Percentiles rank a stretch among this genome's conserved stretches.
Conservation (phyloP, 805 yeast genomes). For the Nakazawaea ishiwadae region DNA sequence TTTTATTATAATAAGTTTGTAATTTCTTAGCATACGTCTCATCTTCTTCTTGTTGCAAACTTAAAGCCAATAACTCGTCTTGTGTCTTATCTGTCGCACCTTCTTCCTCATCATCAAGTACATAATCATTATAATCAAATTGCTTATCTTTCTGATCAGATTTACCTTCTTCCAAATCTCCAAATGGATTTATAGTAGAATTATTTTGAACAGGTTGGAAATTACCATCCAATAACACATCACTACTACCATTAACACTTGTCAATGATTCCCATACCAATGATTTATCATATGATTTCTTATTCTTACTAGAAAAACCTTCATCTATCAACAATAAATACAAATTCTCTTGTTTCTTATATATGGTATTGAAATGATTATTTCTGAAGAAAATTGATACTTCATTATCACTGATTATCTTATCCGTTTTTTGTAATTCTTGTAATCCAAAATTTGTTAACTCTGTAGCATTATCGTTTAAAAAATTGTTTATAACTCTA, state of each 20-base stretch:
- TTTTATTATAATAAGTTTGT: constrained; percentile 19
- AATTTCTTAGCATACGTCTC: constrained; percentile 22
- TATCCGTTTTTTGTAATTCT: constrained; percentile 28
- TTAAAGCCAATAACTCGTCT: constrained; percentile 24
- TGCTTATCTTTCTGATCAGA: background rate
- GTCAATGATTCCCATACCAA: constrained; percentile 81
- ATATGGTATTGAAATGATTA: constrained; percentile 79
- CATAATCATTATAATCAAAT: constrained; percentile 16
- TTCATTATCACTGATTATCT: constrained; percentile 43
- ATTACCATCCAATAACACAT: constrained; percentile 61
- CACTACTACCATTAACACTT: constrained; percentile 65
- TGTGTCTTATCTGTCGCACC: constrained; percentile 19
- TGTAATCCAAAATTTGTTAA: constrained; percentile 64
- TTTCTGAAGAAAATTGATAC: constrained; percentile 79
- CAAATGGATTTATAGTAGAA: constrained; percentile 1
- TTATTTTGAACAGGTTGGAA: constrained; percentile 40
- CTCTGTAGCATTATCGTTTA: constrained; percentile 67
- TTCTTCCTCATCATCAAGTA: constrained; percentile 20
- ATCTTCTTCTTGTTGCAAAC: constrained; percentile 29
- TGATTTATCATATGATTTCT: constrained; percentile 25
- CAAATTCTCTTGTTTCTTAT: constrained; percentile 45
- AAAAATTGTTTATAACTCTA: constrained; percentile 35
- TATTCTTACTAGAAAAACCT: constrained; percentile 46
- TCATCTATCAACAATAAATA: constrained; percentile 71
- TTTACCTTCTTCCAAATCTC: constrained; percentile 6